phyloP scores from a whole-genome alignment of 2,329 filamentous ascomycete genomes.

The Penicillium griseofulvum region DNA sequence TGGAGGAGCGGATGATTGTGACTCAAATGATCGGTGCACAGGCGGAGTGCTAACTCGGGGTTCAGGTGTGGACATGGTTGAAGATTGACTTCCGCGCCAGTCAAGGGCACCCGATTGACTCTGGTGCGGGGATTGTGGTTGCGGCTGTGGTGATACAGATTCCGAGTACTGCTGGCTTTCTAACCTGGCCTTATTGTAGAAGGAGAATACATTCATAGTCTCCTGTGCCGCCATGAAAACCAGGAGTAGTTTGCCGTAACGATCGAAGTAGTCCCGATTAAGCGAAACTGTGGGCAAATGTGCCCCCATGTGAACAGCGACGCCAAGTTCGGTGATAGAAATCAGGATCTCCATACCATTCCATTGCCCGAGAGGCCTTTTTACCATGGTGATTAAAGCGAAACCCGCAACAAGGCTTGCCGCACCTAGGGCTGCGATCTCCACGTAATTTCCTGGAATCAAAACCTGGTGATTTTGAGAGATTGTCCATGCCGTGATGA shows the following conservation, averaged over 20 bases:
- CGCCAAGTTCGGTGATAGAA: constrained; percentile 38
- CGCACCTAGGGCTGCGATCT: constrained; percentile 38
- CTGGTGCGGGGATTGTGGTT: constrained; percentile 12
- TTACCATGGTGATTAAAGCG: constrained; percentile 39
- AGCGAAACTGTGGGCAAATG: constrained; percentile 32
- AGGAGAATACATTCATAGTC: constrained; percentile 29
- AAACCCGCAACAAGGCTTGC: constrained; percentile 43
- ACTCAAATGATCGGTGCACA: constrained; percentile 21
- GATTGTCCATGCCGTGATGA: constrained; percentile 33
- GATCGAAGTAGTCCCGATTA: constrained; percentile 37
- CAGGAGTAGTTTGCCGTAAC: constrained; percentile 39
- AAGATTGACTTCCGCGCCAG: constrained; percentile 3
- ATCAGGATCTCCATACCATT: constrained; percentile 41
- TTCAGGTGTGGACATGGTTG: constrained; percentile 10
- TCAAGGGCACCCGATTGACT: constrained; percentile 5
- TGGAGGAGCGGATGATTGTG: constrained; percentile 22
- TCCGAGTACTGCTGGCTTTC: constrained; percentile 10
- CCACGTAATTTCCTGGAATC: constrained; percentile 39
- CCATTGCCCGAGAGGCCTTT: constrained; percentile 38
- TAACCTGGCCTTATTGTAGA: constrained; percentile 18
- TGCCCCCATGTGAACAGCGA: constrained; percentile 39
- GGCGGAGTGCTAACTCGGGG: constrained; percentile 12
- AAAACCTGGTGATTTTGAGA: constrained; percentile 31
- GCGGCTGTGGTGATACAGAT: neutral
- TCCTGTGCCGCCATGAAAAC: constrained; percentile 42